Conservation (phyloP, 306 rosid species). For the Corylus avellana region DNA sequence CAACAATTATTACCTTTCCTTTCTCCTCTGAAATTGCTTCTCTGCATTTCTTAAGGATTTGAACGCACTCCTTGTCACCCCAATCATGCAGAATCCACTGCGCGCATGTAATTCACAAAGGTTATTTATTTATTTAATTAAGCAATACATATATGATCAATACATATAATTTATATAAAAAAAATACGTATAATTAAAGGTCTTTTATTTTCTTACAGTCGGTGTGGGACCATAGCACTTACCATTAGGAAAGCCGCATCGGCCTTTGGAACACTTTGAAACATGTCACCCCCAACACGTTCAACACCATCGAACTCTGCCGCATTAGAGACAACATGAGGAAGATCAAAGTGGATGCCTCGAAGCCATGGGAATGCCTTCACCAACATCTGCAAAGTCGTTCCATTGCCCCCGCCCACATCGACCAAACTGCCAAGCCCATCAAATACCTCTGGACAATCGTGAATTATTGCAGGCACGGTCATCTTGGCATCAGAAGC, state of each 20-base stretch:
- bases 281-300: slow-evolving; percentile 67
- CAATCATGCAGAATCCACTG: too few species aligned
- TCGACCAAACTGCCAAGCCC: slow-evolving; percentile 55
- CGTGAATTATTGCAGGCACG: slow-evolving; percentile 34
- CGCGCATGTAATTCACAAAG: too few species aligned
- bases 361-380: slow-evolving; percentile 46
- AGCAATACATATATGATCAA: too few species aligned
- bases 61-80: too few species aligned
- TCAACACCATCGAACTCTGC: slow-evolving; percentile 23
- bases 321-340: slow-evolving; percentile 53
- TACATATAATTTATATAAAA: too few species aligned
- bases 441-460: neutral
- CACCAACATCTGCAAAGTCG: slow-evolving; percentile 28
- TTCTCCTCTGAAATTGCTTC: too few species aligned
- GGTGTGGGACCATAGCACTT: neutral
- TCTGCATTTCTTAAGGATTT: too few species aligned
- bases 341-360: slow-evolving; percentile 71
- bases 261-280: slow-evolving; percentile 60
- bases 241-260: slow-evolving; percentile 73
- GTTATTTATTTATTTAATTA: too few species aligned
- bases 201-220: too few species aligned
- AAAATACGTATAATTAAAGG: too few species aligned
- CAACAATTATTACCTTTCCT: too few species aligned
- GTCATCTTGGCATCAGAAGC: slow-evolving; percentile 42
- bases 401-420: slow-evolving; percentile 77